phyloP scores from a whole-genome alignment of 345 rosid species.

The Salix udensis region DNA sequence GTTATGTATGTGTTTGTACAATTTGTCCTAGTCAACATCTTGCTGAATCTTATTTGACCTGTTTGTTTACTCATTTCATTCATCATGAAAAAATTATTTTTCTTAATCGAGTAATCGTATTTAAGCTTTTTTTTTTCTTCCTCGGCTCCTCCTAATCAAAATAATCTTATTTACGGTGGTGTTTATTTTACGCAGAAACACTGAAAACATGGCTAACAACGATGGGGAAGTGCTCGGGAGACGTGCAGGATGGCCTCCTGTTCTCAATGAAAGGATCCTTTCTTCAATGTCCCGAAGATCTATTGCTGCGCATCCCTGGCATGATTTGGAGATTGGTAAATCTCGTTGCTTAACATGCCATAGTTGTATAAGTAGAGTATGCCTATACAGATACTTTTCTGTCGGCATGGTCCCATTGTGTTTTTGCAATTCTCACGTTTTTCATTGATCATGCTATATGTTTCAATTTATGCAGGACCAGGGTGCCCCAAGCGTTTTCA shows the following conservation, averaged over 20 bases:
- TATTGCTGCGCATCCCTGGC: slow-evolving; percentile 97
- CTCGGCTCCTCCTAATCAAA: too few relatives aligned
- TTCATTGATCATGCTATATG: slow-evolving; percentile 1
- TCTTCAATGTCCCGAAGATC: slow-evolving; percentile 71
- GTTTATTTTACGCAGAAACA: not conserved
- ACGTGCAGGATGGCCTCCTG: slow-evolving; percentile 22
- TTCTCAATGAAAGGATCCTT: slow-evolving; percentile 73
- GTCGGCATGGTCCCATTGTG: not conserved
- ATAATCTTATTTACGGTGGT: not conserved
- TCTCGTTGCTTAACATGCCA: not conserved
- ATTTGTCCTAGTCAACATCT: too few relatives aligned
- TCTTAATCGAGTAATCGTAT: too few relatives aligned
- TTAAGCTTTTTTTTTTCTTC: too few relatives aligned
- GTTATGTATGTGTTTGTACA: too few relatives aligned
- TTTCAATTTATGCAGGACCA: slow-evolving; percentile 57
- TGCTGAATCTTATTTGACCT: too few relatives aligned
- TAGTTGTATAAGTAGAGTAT: not conserved
- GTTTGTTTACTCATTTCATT: too few relatives aligned
- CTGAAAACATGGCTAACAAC: slow-evolving; percentile 43
- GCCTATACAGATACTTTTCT: too few relatives aligned
- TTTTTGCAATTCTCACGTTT: not conserved
- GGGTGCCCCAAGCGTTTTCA: slow-evolving; percentile 85
- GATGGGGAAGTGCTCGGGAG: slow-evolving; percentile 32
- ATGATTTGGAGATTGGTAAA: slow-evolving; percentile 81
- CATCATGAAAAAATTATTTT: too few relatives aligned